Conservation (phyloP, 2,329 filamentous ascomycete species). For the Paraphaeosphaeria sporulosa region DNA sequence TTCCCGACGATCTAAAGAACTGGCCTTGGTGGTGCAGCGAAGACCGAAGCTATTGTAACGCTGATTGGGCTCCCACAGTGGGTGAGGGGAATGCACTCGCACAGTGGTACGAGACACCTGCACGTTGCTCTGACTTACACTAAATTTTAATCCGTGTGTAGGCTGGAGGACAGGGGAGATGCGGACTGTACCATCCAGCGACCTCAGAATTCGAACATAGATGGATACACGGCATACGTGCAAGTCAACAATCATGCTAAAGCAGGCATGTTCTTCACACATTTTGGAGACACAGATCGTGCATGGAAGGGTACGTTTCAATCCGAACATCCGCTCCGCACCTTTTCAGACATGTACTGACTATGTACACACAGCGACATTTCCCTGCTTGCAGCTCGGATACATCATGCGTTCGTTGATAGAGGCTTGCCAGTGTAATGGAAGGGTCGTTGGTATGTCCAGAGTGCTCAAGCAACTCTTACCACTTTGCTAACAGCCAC, state of each 20-base stretch:
- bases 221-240: neutral
- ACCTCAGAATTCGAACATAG: neutral
- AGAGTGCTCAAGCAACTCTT: neutral
- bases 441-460: neutral
- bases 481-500: neutral
- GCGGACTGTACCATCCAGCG: neutral
- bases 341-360: neutral
- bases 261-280: constrained; percentile 1
- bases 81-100: neutral
- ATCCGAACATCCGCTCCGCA: neutral
- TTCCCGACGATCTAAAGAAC: neutral
- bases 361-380: neutral
- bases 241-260: neutral
- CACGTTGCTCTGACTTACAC: too few relatives aligned
- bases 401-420: neutral
- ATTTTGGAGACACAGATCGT: neutral
- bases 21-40: neutral
- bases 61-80: neutral
- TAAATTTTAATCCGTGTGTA: too few relatives aligned
- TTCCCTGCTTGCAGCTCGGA: neutral
- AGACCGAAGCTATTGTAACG: neutral
- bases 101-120: too few relatives aligned
- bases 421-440: neutral
- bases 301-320: neutral
- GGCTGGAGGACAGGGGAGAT: too few relatives aligned